phyloP scores from a whole-genome alignment of 164 flowering plant species.

The Stephania cephalantha region DNA sequence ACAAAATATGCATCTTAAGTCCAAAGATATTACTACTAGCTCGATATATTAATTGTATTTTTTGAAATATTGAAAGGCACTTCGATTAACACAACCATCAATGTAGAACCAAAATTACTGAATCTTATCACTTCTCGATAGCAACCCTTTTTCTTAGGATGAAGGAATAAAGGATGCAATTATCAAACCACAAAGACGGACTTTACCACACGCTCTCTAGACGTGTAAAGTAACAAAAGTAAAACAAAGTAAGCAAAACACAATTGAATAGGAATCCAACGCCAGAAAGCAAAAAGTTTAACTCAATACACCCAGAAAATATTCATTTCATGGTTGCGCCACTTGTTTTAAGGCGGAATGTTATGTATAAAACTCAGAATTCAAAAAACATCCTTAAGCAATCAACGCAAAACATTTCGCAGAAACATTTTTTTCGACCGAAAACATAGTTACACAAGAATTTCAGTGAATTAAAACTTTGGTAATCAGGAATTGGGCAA shows the following conservation, averaged over 20 bases:
- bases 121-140: not conserved
- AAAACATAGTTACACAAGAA: not conserved
- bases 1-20: not conserved
- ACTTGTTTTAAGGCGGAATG: not conserved
- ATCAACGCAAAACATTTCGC: not conserved
- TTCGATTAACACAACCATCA: not conserved
- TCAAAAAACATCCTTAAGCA: not conserved
- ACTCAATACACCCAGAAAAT: not conserved
- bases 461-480: not conserved
- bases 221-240: not conserved
- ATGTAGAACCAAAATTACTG: not conserved
- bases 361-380: not conserved
- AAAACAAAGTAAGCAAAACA: not conserved
- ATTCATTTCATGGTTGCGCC: not conserved
- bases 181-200: not conserved
- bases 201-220: not conserved
- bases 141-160: not conserved
- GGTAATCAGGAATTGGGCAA: not conserved
- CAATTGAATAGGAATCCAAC: not conserved
- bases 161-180: not conserved
- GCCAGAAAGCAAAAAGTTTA: not conserved
- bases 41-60: not conserved
- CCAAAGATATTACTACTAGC: not conserved
- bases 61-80: not conserved
- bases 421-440: not conserved